phyloP scores from a whole-genome alignment of 257 asterid species.

The Lantana camara region DNA sequence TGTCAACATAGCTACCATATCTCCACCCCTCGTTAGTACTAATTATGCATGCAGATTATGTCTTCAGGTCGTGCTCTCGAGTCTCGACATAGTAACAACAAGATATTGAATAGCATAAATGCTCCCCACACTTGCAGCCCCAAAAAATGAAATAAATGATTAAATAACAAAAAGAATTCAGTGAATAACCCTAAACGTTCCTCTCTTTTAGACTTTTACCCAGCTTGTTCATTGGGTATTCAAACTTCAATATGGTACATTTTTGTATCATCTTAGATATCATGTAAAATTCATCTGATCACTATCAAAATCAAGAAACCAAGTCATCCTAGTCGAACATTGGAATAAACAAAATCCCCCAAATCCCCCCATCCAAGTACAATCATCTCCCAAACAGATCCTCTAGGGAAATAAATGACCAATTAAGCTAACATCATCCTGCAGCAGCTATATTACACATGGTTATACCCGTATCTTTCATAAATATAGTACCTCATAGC shows the following conservation, averaged over 20 bases:
- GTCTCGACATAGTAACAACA: no score
- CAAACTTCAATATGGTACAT: no score
- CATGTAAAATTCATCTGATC: not conserved
- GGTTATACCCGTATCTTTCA: not conserved
- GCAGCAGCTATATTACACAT: not conserved
- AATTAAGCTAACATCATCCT: constrained; percentile 1
- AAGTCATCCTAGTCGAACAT: not conserved
- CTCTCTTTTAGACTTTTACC: not conserved
- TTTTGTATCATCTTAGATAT: not conserved
- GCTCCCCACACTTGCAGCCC: no score
- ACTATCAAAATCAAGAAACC: not conserved
- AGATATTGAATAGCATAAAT: no score
- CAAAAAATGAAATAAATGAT: not conserved
- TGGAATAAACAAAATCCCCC: not conserved
- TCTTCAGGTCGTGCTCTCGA: no score
- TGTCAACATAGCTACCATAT: no score
- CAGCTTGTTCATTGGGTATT: not conserved
- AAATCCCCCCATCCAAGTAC: not conserved
- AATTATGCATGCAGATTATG: no score
- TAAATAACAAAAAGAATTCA: no score
- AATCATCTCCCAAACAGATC: not conserved
- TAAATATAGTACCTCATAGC: not conserved
- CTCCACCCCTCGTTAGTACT: no score
- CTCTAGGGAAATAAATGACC: not conserved
- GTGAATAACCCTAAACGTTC: no score